Conservation (phyloP, 306 rosid genomes). For the Cicer judaicum region DNA sequence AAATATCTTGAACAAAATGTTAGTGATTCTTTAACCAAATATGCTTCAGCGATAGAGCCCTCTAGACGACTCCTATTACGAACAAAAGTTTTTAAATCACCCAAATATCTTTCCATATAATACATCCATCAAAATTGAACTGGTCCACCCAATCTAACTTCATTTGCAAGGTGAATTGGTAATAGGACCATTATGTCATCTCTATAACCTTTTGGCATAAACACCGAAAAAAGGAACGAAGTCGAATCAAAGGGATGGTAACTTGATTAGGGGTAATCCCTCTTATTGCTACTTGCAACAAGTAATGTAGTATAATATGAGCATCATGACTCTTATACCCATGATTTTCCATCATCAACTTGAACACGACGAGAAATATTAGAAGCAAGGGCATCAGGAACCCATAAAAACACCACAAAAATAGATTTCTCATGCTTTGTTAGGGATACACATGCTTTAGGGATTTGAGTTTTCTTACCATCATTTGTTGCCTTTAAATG, state of each 20-base stretch:
- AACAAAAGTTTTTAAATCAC: not conserved
- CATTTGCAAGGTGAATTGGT: slow-evolving; percentile 1
- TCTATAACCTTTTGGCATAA: not conserved
- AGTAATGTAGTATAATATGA: not conserved
- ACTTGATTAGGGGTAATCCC: not conserved
- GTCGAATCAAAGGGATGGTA: not conserved
- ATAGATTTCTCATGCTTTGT: not conserved
- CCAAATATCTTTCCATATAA: slow-evolving; percentile 1
- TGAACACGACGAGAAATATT: not conserved
- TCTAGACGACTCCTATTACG: no score
- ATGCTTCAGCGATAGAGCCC: no score
- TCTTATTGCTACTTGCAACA: no score
- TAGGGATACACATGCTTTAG: not conserved
- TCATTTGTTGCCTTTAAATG: no score
- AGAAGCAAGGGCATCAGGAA: not conserved
- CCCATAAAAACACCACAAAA: not conserved
- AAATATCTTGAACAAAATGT: no score
- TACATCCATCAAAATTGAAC: no score
- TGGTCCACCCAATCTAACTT: no score
- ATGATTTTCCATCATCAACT: not conserved
- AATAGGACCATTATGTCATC: no score
- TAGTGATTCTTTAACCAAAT: no score
- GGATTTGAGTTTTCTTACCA: no score
- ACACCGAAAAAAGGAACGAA: not conserved
- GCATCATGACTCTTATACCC: not conserved